Conservation (phyloP, 1,139 yeast genomes). For the Suhomyces yuchorum region DNA sequence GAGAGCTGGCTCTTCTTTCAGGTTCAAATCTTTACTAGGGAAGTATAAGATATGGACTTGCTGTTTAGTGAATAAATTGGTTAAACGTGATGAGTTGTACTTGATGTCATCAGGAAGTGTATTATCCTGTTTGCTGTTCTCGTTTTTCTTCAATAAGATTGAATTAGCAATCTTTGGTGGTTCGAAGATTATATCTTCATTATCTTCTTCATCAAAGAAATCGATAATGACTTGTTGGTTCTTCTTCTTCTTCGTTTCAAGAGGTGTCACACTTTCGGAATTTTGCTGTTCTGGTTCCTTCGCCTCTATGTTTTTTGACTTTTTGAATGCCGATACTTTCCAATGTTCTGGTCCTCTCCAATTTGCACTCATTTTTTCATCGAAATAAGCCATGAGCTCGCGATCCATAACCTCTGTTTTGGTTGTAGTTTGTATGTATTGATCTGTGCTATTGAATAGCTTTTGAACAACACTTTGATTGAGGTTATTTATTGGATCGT, state of each 20-base stretch:
- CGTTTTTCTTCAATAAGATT: slow-evolving; percentile 30
- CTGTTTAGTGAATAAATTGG: slow-evolving; percentile 73
- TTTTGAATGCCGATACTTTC: slow-evolving; percentile 70
- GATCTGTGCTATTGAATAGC: slow-evolving; percentile 25
- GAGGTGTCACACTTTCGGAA: slow-evolving; percentile 7
- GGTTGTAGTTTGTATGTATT: slow-evolving; percentile 17
- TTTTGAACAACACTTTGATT: slow-evolving; percentile 30
- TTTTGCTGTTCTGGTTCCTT: background rate
- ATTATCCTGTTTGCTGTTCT: slow-evolving; percentile 34
- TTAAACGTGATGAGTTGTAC: slow-evolving; percentile 69
- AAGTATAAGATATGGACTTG: slow-evolving; percentile 39
- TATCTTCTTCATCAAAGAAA: slow-evolving; percentile 48
- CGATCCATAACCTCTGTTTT: slow-evolving; percentile 52
- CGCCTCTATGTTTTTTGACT: slow-evolving; percentile 20
- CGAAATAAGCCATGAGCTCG: slow-evolving; percentile 79
- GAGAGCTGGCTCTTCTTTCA: slow-evolving; percentile 22
- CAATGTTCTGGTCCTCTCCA: slow-evolving; percentile 97
- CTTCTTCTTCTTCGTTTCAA: slow-evolving; percentile 28
- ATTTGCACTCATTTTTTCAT: slow-evolving; percentile 63
- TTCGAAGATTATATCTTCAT: slow-evolving; percentile 55
- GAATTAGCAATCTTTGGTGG: slow-evolving; percentile 35
- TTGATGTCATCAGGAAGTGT: slow-evolving; percentile 74
- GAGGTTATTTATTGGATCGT: slow-evolving; percentile 25
- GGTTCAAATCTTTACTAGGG: slow-evolving; percentile 25
- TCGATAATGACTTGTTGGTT: slow-evolving; percentile 46